Evolutionary conservation across 805 yeast genomes (phyloP), one percentile per base, ranked within the genome.

Genomic region (Metschnikowia santaceciliae): DNA sequence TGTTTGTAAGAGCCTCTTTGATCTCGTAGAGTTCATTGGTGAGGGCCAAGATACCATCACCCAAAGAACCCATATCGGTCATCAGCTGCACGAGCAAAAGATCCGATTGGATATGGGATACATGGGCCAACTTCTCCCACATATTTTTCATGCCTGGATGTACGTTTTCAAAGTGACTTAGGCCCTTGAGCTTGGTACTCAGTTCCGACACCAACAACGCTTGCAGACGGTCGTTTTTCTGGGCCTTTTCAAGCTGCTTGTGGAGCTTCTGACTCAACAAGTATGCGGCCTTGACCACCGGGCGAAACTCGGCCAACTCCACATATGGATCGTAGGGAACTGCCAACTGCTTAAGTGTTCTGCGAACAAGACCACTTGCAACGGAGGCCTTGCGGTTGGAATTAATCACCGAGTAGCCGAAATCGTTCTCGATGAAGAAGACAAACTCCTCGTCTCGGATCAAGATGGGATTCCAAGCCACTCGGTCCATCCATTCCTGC

Each of bases 1-100:
- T 77, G 68, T 92, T 91, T 0, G 99, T 94, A 49, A 94, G 73
- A 0, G 96, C 86, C 68, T 94, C 99, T 67, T 94, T 94, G 51
- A 91, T 86, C 51, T 86, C 84, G 66, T 85, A 94, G 14, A 94
- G 85, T 59, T 91, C 97, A 54, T 80, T 79, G 3, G 82, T 72
- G 30, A 90, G 71, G 59, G 79, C 73, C 50, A 76, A 81, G 14
- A 90, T 64, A 1, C 86, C 86, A 59, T 92, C 97, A 1, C 88
- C 90, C 34, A 92, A 66, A 0, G 86, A 76, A 0, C 94, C 90
- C 68, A 82, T 74, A 54, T 85, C 88, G 52, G 83, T 79, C 8
- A 88, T 80, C 41, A 88, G 85, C 58, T 84, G 84, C 14, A 87
- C 73, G 30, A 89, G 76, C 47, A 84, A 84, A 56, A 88, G 71